phyloP scores from a whole-genome alignment of 371 early-diverging fungal genomes.

The Batkoa obscura region DNA sequence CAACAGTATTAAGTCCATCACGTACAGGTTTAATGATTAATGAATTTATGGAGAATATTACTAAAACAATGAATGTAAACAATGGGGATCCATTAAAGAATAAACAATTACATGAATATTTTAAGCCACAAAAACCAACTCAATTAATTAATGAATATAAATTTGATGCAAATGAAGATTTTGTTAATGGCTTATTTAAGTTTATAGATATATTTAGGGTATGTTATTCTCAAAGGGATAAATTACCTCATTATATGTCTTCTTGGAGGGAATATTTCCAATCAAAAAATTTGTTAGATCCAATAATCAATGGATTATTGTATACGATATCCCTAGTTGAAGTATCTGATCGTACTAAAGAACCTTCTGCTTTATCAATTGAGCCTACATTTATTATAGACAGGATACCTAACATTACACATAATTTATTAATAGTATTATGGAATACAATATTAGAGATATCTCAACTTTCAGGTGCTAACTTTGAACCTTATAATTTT shows the following conservation, averaged over 20 bases:
- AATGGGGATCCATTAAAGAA: constrained; percentile 2
- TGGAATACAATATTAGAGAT: constrained; percentile 1
- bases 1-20: neutral
- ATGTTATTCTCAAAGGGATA: constrained; percentile 17
- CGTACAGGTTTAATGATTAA: neutral
- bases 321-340: constrained; percentile 51
- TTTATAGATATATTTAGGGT: constrained; percentile 19
- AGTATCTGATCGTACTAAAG: constrained; percentile 35
- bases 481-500: neutral
- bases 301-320: constrained; percentile 39
- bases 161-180: constrained; percentile 6
- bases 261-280: constrained; percentile 4
- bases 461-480: neutral
- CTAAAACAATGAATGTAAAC: neutral
- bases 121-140: neutral
- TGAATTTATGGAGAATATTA: constrained; percentile 4
- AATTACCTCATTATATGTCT: constrained; percentile 4
- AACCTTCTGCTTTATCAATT: neutral
- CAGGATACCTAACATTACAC: neutral
- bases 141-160: too few relatives aligned
- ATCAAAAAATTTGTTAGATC: constrained; percentile 18
- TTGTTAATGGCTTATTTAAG: constrained; percentile 7
- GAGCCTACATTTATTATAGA: neutral
- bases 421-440: neutral
- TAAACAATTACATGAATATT: neutral